A percentile compares a stretch with the other conserved stretches of the same genome.
Evolutionary conservation across 345 rosid species (phyloP).

Genomic region (Sapria himalayana): DNA sequence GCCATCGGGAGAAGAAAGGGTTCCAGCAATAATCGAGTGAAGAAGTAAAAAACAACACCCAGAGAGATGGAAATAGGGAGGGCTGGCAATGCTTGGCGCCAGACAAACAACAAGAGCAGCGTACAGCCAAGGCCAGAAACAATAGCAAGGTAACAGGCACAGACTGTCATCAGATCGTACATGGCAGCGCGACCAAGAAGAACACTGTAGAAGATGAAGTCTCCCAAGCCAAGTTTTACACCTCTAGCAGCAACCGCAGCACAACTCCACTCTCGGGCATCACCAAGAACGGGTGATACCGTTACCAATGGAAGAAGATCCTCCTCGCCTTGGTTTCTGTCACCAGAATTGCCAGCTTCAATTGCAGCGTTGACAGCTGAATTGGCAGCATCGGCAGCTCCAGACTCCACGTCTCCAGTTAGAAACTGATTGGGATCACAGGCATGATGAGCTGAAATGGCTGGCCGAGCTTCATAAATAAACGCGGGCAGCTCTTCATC

Average conservation of each 20-base stretch:
- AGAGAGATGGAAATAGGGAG: slow-evolving; percentile 80
- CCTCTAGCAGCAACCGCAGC: slow-evolving; percentile 20
- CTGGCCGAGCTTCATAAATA: slow-evolving; percentile 89
- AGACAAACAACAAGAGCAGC: slow-evolving; percentile 67
- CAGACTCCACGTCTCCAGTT: slow-evolving; percentile 66
- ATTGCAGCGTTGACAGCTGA: slow-evolving; percentile 12
- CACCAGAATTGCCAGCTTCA: slow-evolving; percentile 15
- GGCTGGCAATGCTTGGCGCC: slow-evolving; percentile 74
- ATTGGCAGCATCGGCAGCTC: slow-evolving; percentile 22
- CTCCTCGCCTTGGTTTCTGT: slow-evolving; percentile 18
- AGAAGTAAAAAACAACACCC: slow-evolving; percentile 78
- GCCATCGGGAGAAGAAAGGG: slow-evolving; percentile 71
- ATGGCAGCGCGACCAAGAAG: slow-evolving; percentile 97
- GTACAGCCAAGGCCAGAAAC: slow-evolving; percentile 96
- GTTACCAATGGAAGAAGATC: slow-evolving; percentile 35
- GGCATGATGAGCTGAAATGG: slow-evolving; percentile 40
- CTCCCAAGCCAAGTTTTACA: slow-evolving; percentile 87
- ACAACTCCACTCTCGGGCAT: slow-evolving; percentile 16
- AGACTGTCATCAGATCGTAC: slow-evolving; percentile 96
- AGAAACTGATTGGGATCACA: too few species aligned
- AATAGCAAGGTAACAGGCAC: slow-evolving; percentile 90
- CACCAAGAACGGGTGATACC: slow-evolving; percentile 42
- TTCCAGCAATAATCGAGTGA: slow-evolving; percentile 81
- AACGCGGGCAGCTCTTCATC: slow-evolving; percentile 92
- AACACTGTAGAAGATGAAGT: slow-evolving; percentile 92